Percentiles rank a stretch among this genome's conserved stretches.
Evolutionary conservation across 106 monocot genomes (phyloP).

Genomic region (Hemerocallis citrina): DNA sequence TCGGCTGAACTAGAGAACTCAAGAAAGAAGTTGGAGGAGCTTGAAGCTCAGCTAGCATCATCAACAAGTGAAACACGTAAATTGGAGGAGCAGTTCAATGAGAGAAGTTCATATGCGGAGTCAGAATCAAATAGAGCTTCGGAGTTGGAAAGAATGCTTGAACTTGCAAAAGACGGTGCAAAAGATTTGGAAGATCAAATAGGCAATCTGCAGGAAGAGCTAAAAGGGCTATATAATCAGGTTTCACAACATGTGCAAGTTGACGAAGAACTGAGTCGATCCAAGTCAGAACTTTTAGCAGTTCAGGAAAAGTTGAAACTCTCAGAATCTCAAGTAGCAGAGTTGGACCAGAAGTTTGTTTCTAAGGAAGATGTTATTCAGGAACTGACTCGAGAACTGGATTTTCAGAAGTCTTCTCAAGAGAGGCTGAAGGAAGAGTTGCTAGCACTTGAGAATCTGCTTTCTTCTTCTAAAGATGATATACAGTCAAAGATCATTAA

Average conservation of each 20-base stretch:
- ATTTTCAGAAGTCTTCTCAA: constrained; percentile 42
- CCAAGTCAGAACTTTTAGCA: constrained; percentile 30
- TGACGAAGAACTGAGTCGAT: constrained; percentile 38
- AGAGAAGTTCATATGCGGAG: constrained; percentile 35
- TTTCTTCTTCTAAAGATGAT: constrained; percentile 41
- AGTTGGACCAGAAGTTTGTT: constrained; percentile 45
- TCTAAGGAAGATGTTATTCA: constrained; percentile 34
- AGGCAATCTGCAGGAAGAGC: constrained; percentile 35
- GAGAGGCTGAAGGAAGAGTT: constrained; percentile 46
- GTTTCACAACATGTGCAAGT: constrained; percentile 31
- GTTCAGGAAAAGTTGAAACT: constrained; percentile 25
- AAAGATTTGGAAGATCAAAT: constrained; percentile 47
- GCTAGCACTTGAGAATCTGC: constrained; percentile 27
- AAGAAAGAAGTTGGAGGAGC: constrained; percentile 38
- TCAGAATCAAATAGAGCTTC: constrained; percentile 36
- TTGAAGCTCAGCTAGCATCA: constrained; percentile 30
- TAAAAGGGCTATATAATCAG: constrained; percentile 28
- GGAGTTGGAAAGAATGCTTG: constrained; percentile 43
- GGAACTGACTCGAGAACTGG: constrained; percentile 51
- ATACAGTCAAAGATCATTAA: constrained; percentile 33
- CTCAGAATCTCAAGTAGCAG: constrained; percentile 52
- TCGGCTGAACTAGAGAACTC: constrained; percentile 35
- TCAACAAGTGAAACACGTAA: constrained; percentile 22
- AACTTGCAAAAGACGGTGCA: constrained; percentile 28
- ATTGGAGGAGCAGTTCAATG: constrained; percentile 33